A percentile compares a stretch with the other conserved stretches of the same genome.
Evolutionary conservation across 2,329 filamentous ascomycete genomes (phyloP).

Genomic region (Epichloe aotearoae): DNA sequence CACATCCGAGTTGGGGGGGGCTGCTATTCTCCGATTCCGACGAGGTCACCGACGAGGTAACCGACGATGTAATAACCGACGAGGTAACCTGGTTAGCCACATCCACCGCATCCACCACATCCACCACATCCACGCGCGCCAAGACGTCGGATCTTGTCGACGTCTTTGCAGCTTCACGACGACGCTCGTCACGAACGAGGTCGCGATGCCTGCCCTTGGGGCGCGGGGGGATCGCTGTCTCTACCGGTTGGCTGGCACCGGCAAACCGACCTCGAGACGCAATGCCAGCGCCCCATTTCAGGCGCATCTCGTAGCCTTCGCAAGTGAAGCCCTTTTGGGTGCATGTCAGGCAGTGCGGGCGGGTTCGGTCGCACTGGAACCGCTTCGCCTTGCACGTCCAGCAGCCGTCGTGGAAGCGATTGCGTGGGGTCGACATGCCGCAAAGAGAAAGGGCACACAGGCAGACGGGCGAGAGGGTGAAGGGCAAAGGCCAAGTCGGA

Average conservation of each 20-base stretch:
- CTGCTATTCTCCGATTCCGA: neutral
- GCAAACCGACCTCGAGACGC: constrained; percentile 2
- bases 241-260: neutral
- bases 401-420: constrained; percentile 4
- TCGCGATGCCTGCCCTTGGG: constrained; percentile 3
- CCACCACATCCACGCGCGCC: neutral
- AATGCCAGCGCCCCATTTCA: constrained; percentile 4
- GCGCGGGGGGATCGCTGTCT: neutral
- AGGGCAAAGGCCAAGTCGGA: neutral
- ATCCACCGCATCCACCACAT: neutral
- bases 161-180: neutral
- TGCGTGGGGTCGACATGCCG: constrained; percentile 3
- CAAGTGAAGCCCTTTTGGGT: constrained; percentile 1
- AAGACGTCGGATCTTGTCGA: neutral
- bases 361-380: constrained; percentile 2
- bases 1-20: neutral
- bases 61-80: neutral
- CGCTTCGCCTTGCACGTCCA: constrained; percentile 3
- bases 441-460: neutral
- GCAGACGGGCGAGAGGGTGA: neutral
- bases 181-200: constrained; percentile 1
- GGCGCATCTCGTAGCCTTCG: constrained; percentile 3
- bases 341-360: constrained; percentile 1
- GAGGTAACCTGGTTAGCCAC: neutral
- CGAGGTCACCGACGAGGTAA: neutral